Evolutionary conservation across 108 stramenopile genomes (phyloP).

Genomic region (Schizochytrium sp.): DNA sequence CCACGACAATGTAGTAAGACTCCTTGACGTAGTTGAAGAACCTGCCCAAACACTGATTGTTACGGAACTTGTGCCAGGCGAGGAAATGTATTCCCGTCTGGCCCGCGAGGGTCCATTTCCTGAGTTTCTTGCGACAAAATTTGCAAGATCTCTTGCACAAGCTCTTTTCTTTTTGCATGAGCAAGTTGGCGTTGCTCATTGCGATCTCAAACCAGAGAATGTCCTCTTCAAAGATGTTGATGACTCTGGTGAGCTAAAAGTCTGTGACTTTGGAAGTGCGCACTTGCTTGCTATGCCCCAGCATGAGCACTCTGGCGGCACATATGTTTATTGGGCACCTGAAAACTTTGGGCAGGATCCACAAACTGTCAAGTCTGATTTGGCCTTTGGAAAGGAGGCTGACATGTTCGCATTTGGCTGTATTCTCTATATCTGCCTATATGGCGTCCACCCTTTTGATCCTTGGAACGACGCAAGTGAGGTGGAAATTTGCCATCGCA

Average conservation of each 20-base stretch:
- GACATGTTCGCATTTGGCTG: conserved; percentile 59
- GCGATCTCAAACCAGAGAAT: conserved; percentile 57
- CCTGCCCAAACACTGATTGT: background rate
- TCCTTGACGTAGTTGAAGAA: background rate
- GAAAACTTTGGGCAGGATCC: conserved; percentile 22
- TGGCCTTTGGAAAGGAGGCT: conserved; percentile 12
- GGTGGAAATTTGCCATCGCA: conserved; percentile 15
- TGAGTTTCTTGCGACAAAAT: background rate
- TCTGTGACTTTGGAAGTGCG: conserved; percentile 30
- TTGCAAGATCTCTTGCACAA: conserved; percentile 7
- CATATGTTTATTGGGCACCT: conserved; percentile 36
- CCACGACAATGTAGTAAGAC: background rate
- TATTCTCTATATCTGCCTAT: conserved; percentile 49
- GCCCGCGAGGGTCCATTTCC: conserved; percentile 41
- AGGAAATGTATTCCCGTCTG: conserved; percentile 33
- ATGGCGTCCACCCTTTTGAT: conserved; percentile 51
- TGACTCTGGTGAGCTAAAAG: background rate
- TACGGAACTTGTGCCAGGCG: conserved; percentile 27
- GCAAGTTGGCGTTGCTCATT: background rate
- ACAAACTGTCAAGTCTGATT: background rate
- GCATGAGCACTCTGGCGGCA: background rate
- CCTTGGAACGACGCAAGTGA: background rate
- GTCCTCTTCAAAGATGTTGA: background rate
- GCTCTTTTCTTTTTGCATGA: conserved; percentile 7
- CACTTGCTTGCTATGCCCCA: background rate